Evolutionary conservation across 768 basidiomycete genomes (phyloP).

Genomic region (Termitomyces sp.): DNA sequence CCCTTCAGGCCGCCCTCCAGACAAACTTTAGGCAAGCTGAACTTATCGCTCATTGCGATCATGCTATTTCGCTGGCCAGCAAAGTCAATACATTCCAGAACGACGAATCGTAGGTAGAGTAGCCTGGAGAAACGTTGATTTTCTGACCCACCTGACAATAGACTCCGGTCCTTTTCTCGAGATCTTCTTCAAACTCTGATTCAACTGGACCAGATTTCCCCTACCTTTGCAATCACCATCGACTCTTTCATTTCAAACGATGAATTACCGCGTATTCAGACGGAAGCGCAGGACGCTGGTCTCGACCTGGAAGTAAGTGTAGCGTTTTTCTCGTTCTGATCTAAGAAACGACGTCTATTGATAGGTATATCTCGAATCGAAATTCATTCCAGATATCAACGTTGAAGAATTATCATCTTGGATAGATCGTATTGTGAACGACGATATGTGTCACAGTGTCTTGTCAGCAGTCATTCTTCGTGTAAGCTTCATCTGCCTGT

Average conservation of each 20-base stretch:
- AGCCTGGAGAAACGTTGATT: not conserved
- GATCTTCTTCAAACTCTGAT: slow-evolving; percentile 55
- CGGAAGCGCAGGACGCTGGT: slow-evolving; percentile 60
- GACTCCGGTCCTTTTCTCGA: slow-evolving; percentile 31
- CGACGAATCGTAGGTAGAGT: slow-evolving; percentile 22
- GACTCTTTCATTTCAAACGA: slow-evolving; percentile 49
- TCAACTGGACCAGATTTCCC: slow-evolving; percentile 49
- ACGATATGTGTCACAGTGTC: slow-evolving; percentile 48
- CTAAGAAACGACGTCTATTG: not conserved
- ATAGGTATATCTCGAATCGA: slow-evolving; percentile 56
- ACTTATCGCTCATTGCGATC: slow-evolving; percentile 51
- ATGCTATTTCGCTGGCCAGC: slow-evolving; percentile 29
- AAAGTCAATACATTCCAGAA: slow-evolving; percentile 21
- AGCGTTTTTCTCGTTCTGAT: slow-evolving; percentile 1
- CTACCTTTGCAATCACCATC: slow-evolving; percentile 41
- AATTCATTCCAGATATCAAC: slow-evolving; percentile 45
- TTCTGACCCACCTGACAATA: not conserved
- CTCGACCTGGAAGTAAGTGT: slow-evolving; percentile 49
- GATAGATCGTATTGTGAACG: slow-evolving; percentile 45
- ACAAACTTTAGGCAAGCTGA: slow-evolving; percentile 46
- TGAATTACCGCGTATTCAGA: slow-evolving; percentile 39
- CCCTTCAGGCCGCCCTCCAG: slow-evolving; percentile 46
- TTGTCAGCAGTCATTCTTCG: slow-evolving; percentile 55
- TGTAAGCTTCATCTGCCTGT: slow-evolving; percentile 30
- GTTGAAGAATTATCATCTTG: slow-evolving; percentile 31